Evolutionary conservation across 441 rosid genomes (phyloP).

Genomic region (Populus trichocarpa): DNA sequence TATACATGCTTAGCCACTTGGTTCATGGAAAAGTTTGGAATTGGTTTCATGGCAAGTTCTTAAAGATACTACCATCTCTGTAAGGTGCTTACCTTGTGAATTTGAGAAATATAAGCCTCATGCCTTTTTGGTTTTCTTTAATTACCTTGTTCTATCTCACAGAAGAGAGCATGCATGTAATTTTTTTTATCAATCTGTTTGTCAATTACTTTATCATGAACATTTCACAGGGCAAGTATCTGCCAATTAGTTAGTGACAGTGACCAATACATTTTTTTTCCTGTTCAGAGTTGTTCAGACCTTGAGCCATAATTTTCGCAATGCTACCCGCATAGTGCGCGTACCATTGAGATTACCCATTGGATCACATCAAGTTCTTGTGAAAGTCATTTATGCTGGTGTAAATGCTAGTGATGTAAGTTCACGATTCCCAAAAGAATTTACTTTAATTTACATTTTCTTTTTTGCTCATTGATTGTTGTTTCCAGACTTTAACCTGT

Average conservation of each 20-base stretch:
- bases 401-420: slow-evolving; percentile 99
- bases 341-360: slow-evolving; percentile 57
- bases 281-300: slow-evolving; percentile 81
- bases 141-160: neutral
- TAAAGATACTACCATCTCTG: neutral
- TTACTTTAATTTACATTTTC: slow-evolving; percentile 4
- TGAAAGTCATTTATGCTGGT: slow-evolving; percentile 89
- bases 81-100: slow-evolving; percentile 6
- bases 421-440: slow-evolving; percentile 20
- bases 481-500: neutral
- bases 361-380: slow-evolving; percentile 65
- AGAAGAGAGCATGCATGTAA: neutral
- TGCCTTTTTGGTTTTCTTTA: neutral
- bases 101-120: neutral
- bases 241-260: slow-evolving; percentile 8
- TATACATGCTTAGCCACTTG: neutral
- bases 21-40: neutral
- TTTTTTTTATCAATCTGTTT: neutral
- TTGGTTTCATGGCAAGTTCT: neutral
- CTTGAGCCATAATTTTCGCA: slow-evolving; percentile 81
- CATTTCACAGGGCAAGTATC: neutral
- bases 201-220: neutral
- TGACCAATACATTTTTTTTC: slow-evolving; percentile 21
- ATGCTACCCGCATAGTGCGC: slow-evolving; percentile 65
- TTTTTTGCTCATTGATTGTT: neutral